phyloP scores from a whole-genome alignment of 2,329 filamentous ascomycete genomes.

The Neoscytalidium dimidiatum region DNA sequence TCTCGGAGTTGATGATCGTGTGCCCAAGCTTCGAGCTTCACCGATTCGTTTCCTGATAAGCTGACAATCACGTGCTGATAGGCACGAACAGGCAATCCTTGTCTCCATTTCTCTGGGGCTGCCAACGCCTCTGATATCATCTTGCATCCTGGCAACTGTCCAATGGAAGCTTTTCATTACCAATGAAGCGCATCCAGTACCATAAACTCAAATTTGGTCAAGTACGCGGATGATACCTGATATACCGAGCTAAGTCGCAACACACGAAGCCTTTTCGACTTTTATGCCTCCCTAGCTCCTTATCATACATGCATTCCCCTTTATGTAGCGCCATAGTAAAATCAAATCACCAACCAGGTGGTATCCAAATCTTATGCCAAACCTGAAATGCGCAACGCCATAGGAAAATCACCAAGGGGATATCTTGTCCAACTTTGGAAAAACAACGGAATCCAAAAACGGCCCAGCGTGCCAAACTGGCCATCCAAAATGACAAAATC shows the following conservation, averaged over 20 bases:
- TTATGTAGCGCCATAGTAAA: background rate
- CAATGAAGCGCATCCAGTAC: too few species aligned
- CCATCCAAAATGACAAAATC: background rate
- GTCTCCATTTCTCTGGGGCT: background rate
- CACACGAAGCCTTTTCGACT: background rate
- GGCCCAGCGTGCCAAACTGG: background rate
- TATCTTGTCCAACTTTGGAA: constrained; percentile 3
- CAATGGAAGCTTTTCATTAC: background rate
- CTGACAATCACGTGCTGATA: constrained; percentile 12
- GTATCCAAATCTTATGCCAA: constrained; percentile 9
- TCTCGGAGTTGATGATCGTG: constrained; percentile 1
- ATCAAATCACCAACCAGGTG: background rate
- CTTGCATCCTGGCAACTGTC: background rate
- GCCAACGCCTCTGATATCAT: constrained; percentile 14
- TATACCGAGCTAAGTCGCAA: background rate
- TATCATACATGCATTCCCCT: constrained; percentile 9
- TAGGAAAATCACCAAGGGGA: background rate
- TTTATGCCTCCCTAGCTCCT: background rate
- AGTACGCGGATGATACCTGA: background rate
- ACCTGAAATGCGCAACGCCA: background rate
- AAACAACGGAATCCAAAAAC: background rate
- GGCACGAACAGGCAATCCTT: background rate
- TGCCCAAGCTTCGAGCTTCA: constrained; percentile 1
- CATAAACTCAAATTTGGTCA: background rate
- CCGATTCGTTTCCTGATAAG: too few species aligned